These are phyloP conservation scores for Psilocybe azurescens DNA, from an alignment of 768 basidiomycete species.

Conservation along the genomic window DNA sequence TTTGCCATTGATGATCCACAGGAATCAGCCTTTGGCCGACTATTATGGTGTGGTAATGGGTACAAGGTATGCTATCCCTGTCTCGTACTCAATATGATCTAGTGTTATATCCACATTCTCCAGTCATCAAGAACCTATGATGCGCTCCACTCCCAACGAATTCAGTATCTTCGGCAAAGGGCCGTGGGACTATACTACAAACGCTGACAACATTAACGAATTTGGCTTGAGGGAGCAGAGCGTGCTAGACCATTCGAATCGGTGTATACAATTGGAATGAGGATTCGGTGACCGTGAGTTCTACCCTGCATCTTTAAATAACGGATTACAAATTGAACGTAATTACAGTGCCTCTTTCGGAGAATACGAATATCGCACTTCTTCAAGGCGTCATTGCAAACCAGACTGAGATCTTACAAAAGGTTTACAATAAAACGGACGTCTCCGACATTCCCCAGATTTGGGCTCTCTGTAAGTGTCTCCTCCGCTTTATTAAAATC, in stretches of 20 bases:
- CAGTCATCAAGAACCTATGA: constrained; percentile 78
- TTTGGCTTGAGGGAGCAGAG: constrained; percentile 67
- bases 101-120: not conserved
- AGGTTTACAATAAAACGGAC: constrained; percentile 52
- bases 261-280: constrained; percentile 71
- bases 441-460: constrained; percentile 63
- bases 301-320: not conserved
- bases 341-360: constrained; percentile 53
- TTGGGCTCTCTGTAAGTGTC: constrained; percentile 60
- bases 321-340: not conserved
- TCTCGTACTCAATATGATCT: not conserved
- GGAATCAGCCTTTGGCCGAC: constrained; percentile 68
- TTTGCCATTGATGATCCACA: constrained; percentile 64
- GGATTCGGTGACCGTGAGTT: constrained; percentile 59
- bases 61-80: no score
- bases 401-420: constrained; percentile 63
- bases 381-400: constrained; percentile 61
- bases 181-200: constrained; percentile 65
- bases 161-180: constrained; percentile 63
- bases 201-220: constrained; percentile 56
- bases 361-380: constrained; percentile 52
- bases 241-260: constrained; percentile 66
- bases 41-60: constrained; percentile 70
- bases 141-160: constrained; percentile 71
- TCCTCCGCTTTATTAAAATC: not conserved